Evolutionary conservation across 2,329 filamentous ascomycete genomes (phyloP), one percentile per base, ranked within the genome.

Genomic region (Exophiala dermatitidis): DNA sequence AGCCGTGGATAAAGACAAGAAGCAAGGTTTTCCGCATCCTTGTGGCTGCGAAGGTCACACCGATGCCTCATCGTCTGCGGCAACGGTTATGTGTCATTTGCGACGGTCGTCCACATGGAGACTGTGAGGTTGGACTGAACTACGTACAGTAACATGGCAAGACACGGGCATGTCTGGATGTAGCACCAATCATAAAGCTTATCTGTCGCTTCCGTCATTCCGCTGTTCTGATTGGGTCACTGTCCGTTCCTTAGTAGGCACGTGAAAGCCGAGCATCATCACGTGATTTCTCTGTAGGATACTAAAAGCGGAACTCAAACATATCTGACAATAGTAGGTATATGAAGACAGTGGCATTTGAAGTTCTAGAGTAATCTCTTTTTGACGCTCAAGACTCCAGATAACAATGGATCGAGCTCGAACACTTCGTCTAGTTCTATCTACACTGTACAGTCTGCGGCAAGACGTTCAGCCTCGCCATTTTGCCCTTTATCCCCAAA

Each of bases 1-100:
- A 76, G 37, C 73, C 73, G 54, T 76, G 73, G 31, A 76, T 73
- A 53, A 74, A 75, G 44, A 74, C 72, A 40, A 75, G 63, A 44
- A 75, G 64, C 38, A 75, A 62, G 53, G 71, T 74, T 58, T 74
- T 75, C 56, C 66, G 69, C 72, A 74, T 74, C 52, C 55, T 69
- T 58, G 51, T 57, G 34, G 56, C 54, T 56, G 43, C 26, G 46
- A 5, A 19, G 42, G 34, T 44, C 12, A 30, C 31, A 52, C 28
- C 10, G 42, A 50, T 40, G 34, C 58, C 57, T 53, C 58, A 60
- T 60, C 52, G 37, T 59, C 46, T 33, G 50, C 29, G 29, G 28
- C 43, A 28, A 26, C 26, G 26, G 30, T 36, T 36, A 52, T 41
- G 34, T 34, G 36, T 42, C 7, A 28, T 37, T 50, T 12, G 33